Base-by-base conservation (phyloP, 148 eudicot genomes). In the Camellia granthamiana region DNA sequence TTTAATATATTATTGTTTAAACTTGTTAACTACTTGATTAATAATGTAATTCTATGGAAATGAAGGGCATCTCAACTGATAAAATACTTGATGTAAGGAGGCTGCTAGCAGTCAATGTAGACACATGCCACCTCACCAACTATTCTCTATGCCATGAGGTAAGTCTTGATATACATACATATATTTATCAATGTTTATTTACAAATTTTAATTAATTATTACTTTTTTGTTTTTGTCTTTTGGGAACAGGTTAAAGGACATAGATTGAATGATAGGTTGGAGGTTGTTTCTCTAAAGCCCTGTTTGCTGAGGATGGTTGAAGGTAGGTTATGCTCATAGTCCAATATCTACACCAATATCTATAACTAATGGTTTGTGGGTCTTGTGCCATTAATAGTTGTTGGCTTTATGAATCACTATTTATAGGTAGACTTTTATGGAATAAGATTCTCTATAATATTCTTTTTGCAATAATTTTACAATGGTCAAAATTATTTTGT, bases 141-240 rank as follows among this genome's bases (percentile, higher is more conserved):
- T 96, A 89, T 79, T 91, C 98, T 15, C 80, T 96, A n/a, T 90
- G 97, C 41, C 98, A 96, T 59, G 97, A 91, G 93, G 99, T 96
- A 11, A 81, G 67, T 74, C 19, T 12, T 56, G 13, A 16, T 79
- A 16, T 47, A 64, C 51, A n/a, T 49, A 14, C 1, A 4, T 42
- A 69, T 10, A 9, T 4, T 3, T 13, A 67, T 81, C 6, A 54
- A 10, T 65, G 11, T 56, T 6, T 56, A 8, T 74, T 41, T 5
- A 49, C 38, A 30, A 30, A 30, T 30, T 30, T 30, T 30, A 30
- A 30, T 30, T 30, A 30, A 30, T 30, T 30, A 30, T 30, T 30
- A 30, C 38, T 30, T 30, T 30, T 30, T 30, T 30, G 38, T 30
- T 30, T 30, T 30, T 16, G 10, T 12, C 16, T 6, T 56, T 76